Base-by-base conservation (phyloP, 2,329 filamentous ascomycete genomes). In the Aspergillus novofumigatus region DNA sequence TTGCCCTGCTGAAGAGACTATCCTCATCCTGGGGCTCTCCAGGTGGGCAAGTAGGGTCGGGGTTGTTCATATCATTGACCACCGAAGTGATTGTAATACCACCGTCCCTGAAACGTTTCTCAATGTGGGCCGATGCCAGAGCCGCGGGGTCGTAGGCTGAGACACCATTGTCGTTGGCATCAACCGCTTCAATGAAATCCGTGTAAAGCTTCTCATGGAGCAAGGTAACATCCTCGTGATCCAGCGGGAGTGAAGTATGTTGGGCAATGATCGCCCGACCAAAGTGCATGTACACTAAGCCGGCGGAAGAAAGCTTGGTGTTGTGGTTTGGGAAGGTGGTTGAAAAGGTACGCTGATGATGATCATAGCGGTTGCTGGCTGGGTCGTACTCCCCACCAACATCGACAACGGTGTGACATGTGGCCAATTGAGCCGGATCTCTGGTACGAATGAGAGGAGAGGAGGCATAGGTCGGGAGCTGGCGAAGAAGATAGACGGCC, bases 141-240 rank as follows among this genome's bases (percentile, higher is more conserved):
- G 81, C 86, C 25, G 82, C 81, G 28, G 89, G 81, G 71, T 96
- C 91, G 77, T 95, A 95, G 57, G 81, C 83, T 26, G 87, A 87
- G 71, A 99, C 89, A 65, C 94, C 94, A 75, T 99, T 99, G 81
- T 99, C 94, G 77, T 99, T 93, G 57, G 92, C 94, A 76, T 99
- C 94, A 56, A 99, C 87, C 1, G 94, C 92, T 80, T 99, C 94
- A 72, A 99, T 83, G 74, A 97, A 97, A 75, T 89, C 89, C 65
- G 88, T 86, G 81, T 99, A 99, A 52, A 99, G 78, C 80, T 97
- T 97, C 69, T 86, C 81, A 80, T 90, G 95, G 54, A 99, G 81
- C 29, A 95, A 76, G 44, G 83, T 81, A 48, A 94, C 87, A 63
- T 92, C 87, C 47, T 85, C 75, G 62, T 83, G 80, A 54, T 87